Base-by-base conservation (phyloP, 2,329 filamentous ascomycete species). In the Talaromyces islandicus region DNA sequence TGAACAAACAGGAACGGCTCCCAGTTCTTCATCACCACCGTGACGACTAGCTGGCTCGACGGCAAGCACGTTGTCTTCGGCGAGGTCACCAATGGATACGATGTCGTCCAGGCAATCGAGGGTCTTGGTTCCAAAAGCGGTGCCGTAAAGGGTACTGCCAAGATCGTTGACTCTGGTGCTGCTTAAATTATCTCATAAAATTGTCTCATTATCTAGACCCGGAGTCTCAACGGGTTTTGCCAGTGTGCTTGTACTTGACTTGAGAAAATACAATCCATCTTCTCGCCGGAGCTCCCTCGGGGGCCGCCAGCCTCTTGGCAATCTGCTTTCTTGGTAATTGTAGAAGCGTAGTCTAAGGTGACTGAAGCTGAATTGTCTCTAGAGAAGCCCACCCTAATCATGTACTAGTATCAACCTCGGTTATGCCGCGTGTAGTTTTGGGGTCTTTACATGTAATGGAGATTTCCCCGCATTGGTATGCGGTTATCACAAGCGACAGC, bases 21-120 rank as follows among this genome's bases (percentile, higher is more conserved):
- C 62, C 86, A 88, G 75, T 89, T 89, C 81, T 88, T 88, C 81
- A 81, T 88, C 78, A 89, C 86, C 75, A 88, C 85, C 70, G 83
- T 86, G 70, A 80, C 84, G 66, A 88, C 85, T 71, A 80, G 77
- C 63, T 88, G 85, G 85, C 80, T 88, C 70, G 83, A 88, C 73
- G 84, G 84, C 73, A 86, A 86, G 78, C 85, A 88, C 80, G 85
- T 88, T 72, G 85, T 88, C 75, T 88, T 88, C 75, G 85, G 85
- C 71, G 77, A 84, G 73, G 84, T 88, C 64, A 81, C 80, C 64
- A 83, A 86, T 62, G 69, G 70, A 68, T 78, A 81, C 73, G 71
- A 78, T 63, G 70, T 84, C 62, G 81, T 88, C 72, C 80, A 80
- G 75, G 77, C 80, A 64, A 83, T 88, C 65, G 85, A 88, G 79